Evolutionary conservation across 768 basidiomycete genomes (phyloP).

Genomic region (Lactarius sanguifluus): DNA sequence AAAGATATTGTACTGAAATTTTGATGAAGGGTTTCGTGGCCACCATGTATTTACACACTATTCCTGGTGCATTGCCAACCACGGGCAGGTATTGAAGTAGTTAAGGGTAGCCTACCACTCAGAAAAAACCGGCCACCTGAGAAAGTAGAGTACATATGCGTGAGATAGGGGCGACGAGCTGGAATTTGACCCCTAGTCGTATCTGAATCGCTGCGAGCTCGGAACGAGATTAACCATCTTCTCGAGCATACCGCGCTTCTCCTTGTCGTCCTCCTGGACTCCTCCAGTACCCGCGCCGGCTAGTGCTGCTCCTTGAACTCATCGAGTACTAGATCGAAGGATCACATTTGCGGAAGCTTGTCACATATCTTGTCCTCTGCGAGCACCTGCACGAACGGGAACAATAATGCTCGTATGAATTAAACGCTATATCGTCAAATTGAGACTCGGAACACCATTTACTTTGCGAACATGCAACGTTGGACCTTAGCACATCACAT

Average conservation of each 20-base stretch:
- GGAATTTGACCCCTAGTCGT: neutral
- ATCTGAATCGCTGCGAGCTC: neutral
- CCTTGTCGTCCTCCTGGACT: no score
- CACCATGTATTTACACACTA: neutral
- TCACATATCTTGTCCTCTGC: neutral
- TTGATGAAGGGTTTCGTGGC: neutral
- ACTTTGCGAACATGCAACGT: no score
- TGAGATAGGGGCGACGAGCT: neutral
- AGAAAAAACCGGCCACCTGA: neutral
- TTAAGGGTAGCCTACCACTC: neutral
- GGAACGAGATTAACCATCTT: neutral
- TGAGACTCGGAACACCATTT: no score
- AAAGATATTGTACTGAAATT: conserved; percentile 38
- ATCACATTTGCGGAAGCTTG: neutral
- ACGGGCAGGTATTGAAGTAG: neutral
- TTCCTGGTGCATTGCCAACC: neutral
- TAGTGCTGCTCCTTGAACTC: neutral
- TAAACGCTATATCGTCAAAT: no score
- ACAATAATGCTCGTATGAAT: no score
- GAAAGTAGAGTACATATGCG: neutral
- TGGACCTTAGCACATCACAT: no score
- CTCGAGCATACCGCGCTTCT: neutral
- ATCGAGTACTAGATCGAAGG: neutral
- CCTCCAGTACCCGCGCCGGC: neutral
- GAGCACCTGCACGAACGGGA: no score